A percentile compares a stretch with the other conserved stretches of the same genome.
Conservation (phyloP, 108 stramenopile genomes). For the Nitzschia sp. region DNA sequence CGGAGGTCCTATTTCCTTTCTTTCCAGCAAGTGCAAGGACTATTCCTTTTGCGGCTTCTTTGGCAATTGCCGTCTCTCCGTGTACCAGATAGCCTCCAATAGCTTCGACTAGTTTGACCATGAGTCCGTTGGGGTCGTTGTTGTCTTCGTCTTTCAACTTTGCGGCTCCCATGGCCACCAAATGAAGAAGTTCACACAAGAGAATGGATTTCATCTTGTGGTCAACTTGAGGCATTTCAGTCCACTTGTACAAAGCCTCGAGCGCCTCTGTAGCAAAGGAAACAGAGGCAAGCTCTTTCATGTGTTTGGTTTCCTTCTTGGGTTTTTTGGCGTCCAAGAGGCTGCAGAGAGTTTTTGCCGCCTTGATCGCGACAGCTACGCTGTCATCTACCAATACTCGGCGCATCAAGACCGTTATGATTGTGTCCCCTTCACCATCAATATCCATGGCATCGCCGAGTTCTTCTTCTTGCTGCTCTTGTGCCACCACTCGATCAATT, state of each 20-base stretch:
- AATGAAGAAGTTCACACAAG: not conserved
- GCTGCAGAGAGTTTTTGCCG: conserved; percentile 42
- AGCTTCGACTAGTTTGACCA: conserved; percentile 11
- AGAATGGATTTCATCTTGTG: not conserved
- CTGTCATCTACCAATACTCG: conserved; percentile 59
- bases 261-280: conserved; percentile 8
- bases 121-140: too few species aligned
- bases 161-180: not conserved
- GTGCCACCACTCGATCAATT: conserved; percentile 40
- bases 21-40: not conserved
- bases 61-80: conserved; percentile 7
- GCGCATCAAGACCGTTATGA: conserved; percentile 56
- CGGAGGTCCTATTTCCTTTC: not conserved
- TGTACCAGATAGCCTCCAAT: conserved; percentile 20
- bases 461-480: conserved; percentile 10
- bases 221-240: not conserved
- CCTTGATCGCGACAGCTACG: conserved; percentile 47
- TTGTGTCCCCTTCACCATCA: conserved; percentile 29
- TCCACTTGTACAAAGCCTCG: conserved; percentile 32
- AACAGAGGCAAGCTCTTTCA: not conserved
- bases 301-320: not conserved
- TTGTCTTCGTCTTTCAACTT: not conserved
- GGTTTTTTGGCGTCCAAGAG: conserved; percentile 18
- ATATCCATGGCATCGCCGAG: conserved; percentile 15
- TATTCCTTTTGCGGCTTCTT: conserved; percentile 23